Conservation (phyloP, 2,329 filamentous ascomycete species). For the Orbilia ellipsospora region DNA sequence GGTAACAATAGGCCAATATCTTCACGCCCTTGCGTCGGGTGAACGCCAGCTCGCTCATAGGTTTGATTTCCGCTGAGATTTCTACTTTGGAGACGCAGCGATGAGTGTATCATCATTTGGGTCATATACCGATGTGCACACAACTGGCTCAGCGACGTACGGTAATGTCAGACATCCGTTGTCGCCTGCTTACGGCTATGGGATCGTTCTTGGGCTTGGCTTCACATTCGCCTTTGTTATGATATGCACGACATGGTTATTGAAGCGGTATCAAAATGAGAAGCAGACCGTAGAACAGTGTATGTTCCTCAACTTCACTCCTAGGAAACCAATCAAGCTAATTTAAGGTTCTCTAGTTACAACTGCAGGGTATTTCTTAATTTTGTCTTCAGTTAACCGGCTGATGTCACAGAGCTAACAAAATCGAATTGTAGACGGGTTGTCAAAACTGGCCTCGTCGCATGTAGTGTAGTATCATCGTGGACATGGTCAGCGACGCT, state of each 20-base stretch:
- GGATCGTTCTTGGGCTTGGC: conserved; percentile 79
- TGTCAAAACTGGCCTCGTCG: conserved; percentile 88
- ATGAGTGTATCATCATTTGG: conserved; percentile 9
- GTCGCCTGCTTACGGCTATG: conserved; percentile 77
- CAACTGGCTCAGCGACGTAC: conserved; percentile 28
- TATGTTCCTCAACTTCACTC: neutral
- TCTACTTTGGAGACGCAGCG: neutral
- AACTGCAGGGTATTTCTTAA: conserved; percentile 29
- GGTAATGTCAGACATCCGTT: conserved; percentile 52
- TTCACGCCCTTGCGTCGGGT: neutral
- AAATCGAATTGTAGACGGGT: conserved; percentile 66
- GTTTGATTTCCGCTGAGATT: neutral
- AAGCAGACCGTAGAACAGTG: conserved; percentile 90
- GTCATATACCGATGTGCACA: conserved; percentile 28
- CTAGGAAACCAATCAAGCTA: neutral
- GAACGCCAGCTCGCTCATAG: neutral
- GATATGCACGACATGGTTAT: conserved; percentile 77
- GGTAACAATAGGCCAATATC: neutral
- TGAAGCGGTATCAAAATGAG: conserved; percentile 78
- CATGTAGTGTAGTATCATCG: conserved; percentile 87
- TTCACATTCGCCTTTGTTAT: conserved; percentile 79
- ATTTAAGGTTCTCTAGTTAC: conserved; percentile 15
- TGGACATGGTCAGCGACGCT: conserved; percentile 94
- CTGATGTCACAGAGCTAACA: conserved; percentile 64
- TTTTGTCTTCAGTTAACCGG: neutral